Conservation (phyloP, 2,329 filamentous ascomycete species). For the Tetracladium maxilliforme region DNA sequence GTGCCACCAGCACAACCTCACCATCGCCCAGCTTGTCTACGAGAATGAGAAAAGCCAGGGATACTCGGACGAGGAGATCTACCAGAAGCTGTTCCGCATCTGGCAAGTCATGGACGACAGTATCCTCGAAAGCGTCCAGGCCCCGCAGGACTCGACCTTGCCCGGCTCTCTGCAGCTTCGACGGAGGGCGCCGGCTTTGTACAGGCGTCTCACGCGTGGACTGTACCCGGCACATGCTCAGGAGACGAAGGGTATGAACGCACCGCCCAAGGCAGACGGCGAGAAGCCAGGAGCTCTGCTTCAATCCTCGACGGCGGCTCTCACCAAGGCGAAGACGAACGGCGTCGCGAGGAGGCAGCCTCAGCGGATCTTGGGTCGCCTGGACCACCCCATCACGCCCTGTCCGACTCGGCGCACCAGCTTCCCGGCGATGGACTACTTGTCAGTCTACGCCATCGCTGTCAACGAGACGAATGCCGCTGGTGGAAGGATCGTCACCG, state of each 20-base stretch:
- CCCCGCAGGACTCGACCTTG: conserved; percentile 22
- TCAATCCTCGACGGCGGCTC: neutral
- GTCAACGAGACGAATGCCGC: conserved; percentile 38
- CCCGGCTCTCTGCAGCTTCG: conserved; percentile 32
- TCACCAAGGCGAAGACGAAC: neutral
- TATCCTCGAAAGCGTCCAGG: conserved; percentile 32
- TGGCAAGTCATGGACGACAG: conserved; percentile 37
- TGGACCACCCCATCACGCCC: conserved; percentile 29
- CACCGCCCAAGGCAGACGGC: too few relatives aligned
- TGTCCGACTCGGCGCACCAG: conserved; percentile 28
- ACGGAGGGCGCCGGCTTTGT: conserved; percentile 28
- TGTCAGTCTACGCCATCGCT: conserved; percentile 33
- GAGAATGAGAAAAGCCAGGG: conserved; percentile 36
- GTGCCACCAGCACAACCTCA: conserved; percentile 33
- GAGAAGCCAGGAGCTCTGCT: neutral
- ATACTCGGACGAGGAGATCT: conserved; percentile 32
- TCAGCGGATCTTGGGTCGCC: conserved; percentile 26
- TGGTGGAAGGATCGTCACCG: conserved; percentile 33
- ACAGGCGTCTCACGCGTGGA: conserved; percentile 26
- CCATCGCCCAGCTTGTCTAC: conserved; percentile 34
- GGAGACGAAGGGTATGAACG: conserved; percentile 3
- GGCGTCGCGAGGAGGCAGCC: conserved; percentile 14
- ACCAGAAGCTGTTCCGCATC: conserved; percentile 28
- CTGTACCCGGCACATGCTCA: conserved; percentile 23
- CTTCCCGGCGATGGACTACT: conserved; percentile 33